phyloP scores from a whole-genome alignment of 78 protist genomes.

The Cyanophora paradoxa region DNA sequence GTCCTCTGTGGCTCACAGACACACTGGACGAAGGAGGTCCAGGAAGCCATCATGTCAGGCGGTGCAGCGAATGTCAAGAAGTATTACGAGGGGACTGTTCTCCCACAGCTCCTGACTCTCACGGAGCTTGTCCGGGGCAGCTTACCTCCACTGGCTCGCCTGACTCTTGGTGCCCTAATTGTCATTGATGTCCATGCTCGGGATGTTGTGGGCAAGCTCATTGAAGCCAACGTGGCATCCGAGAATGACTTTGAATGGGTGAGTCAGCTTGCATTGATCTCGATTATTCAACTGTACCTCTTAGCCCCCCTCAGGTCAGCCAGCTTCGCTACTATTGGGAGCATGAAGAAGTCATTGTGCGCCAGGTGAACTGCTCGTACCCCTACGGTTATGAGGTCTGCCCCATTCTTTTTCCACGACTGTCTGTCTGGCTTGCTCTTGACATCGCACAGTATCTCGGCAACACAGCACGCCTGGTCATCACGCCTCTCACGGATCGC shows the following conservation, averaged over 20 bases:
- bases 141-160: constrained; percentile 16
- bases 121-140: constrained; percentile 35
- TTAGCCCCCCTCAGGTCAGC: too few species aligned
- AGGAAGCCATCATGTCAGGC: constrained; percentile 19
- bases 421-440: too few species aligned
- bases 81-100: not conserved
- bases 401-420: too few species aligned
- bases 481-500: constrained; percentile 58
- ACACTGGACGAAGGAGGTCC: constrained; percentile 44
- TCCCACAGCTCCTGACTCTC: constrained; percentile 11
- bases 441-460: constrained; percentile 84
- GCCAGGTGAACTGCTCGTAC: constrained; percentile 38
- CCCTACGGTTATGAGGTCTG: constrained; percentile 66
- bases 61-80: constrained; percentile 5
- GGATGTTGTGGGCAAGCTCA: constrained; percentile 44
- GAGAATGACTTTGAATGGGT: constrained; percentile 67
- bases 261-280: constrained; percentile 47
- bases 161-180: constrained; percentile 54
- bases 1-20: constrained; percentile 45
- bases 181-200: constrained; percentile 73
- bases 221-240: constrained; percentile 4
- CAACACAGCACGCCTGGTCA: constrained; percentile 51
- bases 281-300: too few species aligned
- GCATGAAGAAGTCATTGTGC: constrained; percentile 23
- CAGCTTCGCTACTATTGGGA: constrained; percentile 70